phyloP scores from a whole-genome alignment of 2,329 filamentous ascomycete genomes.

The Neofusicoccum umdonicola region DNA sequence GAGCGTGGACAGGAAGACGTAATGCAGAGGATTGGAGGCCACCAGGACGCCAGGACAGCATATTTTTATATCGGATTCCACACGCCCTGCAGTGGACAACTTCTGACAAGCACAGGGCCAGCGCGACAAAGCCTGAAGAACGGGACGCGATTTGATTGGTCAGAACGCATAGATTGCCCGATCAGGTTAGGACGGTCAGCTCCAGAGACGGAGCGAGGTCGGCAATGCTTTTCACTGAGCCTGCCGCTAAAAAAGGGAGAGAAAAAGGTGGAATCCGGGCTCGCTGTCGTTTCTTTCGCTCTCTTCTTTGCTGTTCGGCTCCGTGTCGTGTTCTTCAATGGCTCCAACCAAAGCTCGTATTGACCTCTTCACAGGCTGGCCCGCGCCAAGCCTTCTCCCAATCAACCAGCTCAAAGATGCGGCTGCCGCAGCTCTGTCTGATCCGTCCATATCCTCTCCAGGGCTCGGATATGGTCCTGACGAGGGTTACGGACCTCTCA shows the following conservation, averaged over 20 bases:
- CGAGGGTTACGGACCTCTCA: constrained; percentile 67
- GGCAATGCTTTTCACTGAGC: background rate
- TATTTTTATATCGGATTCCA: background rate
- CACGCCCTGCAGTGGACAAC: background rate
- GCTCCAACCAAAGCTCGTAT: constrained; percentile 41
- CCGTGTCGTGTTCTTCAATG: background rate
- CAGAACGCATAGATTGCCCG: background rate
- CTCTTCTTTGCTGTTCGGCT: background rate
- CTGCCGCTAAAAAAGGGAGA: no score
- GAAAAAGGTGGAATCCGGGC: no score
- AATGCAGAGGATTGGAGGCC: background rate
- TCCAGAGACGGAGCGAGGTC: background rate
- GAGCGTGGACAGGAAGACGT: no score
- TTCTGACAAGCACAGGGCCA: background rate
- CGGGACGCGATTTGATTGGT: background rate
- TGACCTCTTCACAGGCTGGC: constrained; percentile 46
- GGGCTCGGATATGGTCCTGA: constrained; percentile 78
- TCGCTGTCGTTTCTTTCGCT: no score
- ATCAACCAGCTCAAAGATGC: constrained; percentile 60
- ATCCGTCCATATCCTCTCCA: constrained; percentile 57
- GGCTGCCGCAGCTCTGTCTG: constrained; percentile 58
- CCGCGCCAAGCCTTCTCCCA: constrained; percentile 56
- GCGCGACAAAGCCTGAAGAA: background rate
- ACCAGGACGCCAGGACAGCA: background rate
- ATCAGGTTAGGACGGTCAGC: background rate